A percentile compares a stretch with the other conserved stretches of the same genome.
These are phyloP conservation scores for Ophiostoma sp. DNA, from an alignment of 2,329 filamentous ascomycete species.

Conservation along the genomic window DNA sequence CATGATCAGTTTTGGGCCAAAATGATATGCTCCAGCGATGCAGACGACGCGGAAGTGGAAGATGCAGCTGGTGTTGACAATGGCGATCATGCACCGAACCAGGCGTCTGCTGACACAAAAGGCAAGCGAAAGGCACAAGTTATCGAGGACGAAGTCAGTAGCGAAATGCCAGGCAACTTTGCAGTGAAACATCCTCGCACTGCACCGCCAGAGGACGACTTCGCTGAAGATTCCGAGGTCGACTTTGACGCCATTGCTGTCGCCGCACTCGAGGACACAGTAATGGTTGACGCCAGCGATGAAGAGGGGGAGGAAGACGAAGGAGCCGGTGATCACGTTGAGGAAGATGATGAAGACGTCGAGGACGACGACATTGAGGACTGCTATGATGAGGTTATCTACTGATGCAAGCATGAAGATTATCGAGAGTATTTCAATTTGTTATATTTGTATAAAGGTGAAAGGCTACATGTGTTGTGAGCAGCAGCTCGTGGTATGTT, in stretches of 20 bases:
- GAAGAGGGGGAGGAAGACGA: background rate
- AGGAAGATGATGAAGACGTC: background rate
- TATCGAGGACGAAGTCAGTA: background rate
- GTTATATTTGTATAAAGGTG: too few relatives aligned
- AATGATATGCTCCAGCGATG: conserved; percentile 48
- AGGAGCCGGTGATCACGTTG: background rate
- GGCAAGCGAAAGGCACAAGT: background rate
- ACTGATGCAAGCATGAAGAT: background rate
- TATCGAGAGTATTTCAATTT: too few relatives aligned
- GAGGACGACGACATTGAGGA: background rate
- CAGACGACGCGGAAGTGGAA: background rate
- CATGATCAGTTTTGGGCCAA: conserved; percentile 68
- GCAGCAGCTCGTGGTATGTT: background rate
- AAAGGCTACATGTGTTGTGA: background rate
- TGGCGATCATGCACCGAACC: background rate
- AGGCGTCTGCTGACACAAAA: background rate
- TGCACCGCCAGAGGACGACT: too few relatives aligned
- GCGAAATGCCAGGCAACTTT: background rate
- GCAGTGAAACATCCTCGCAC: background rate
- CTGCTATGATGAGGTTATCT: background rate
- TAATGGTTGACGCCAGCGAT: background rate
- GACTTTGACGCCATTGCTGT: background rate
- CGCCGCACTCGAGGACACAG: background rate
- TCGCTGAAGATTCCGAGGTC: background rate
- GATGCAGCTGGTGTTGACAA: background rate